Evolutionary conservation across 129 eudicot genomes (phyloP).

Genomic region (Dittrichia graveolens): DNA sequence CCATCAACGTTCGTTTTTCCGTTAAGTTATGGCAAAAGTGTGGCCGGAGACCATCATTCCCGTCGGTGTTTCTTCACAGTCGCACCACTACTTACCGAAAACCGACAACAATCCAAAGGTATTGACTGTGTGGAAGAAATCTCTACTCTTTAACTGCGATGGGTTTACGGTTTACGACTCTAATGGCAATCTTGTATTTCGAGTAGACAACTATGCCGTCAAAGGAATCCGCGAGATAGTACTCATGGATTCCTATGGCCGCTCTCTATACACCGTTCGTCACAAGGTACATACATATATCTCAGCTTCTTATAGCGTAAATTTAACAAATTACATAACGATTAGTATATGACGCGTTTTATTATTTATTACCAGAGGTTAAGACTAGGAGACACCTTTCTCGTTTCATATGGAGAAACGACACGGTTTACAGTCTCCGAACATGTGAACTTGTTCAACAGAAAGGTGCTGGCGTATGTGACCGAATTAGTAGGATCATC

Average conservation of each 20-base stretch:
- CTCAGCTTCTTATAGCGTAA: too few species aligned
- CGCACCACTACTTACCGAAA: too few species aligned
- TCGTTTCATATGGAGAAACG: constrained; percentile 42
- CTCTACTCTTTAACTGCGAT: constrained; percentile 53
- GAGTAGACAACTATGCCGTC: constrained; percentile 57
- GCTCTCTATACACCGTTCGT: constrained; percentile 25
- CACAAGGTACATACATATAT: constrained; percentile 29
- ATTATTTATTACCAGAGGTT: constrained; percentile 25
- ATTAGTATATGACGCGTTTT: too few species aligned
- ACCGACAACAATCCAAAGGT: constrained; percentile 13
- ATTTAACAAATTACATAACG: too few species aligned
- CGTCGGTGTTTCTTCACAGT: background rate
- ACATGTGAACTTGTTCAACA: constrained; percentile 42
- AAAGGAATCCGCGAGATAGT: constrained; percentile 23
- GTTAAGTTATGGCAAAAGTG: background rate
- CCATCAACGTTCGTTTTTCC: background rate
- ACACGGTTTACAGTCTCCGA: constrained; percentile 36
- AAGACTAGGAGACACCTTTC: constrained; percentile 45
- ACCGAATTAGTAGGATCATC: background rate
- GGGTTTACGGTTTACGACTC: constrained; percentile 62
- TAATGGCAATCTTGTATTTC: constrained; percentile 52
- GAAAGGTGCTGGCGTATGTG: constrained; percentile 28
- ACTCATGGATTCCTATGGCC: constrained; percentile 61
- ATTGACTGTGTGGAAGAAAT: constrained; percentile 66
- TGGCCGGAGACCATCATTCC: background rate